Evolutionary conservation across 78 protist species (phyloP).

Genomic region (Dictyostelium brefeldianum): DNA sequence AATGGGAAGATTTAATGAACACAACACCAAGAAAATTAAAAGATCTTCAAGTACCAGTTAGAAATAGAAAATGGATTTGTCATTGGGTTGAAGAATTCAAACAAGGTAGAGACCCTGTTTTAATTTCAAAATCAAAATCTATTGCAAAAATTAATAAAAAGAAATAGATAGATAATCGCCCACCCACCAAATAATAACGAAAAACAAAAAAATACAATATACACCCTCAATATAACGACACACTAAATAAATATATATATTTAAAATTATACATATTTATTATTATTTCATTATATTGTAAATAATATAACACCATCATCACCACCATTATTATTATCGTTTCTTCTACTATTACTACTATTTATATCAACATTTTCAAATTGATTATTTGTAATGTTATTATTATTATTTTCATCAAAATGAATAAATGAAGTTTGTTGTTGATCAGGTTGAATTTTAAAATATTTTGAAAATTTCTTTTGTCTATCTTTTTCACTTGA

Average conservation of each 20-base stretch:
- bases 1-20: conserved; percentile 71
- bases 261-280: not conserved
- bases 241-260: not conserved
- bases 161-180: conserved; percentile 19
- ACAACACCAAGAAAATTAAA: conserved; percentile 35
- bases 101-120: conserved; percentile 76
- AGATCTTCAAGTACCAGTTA: conserved; percentile 35
- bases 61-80: conserved; percentile 70
- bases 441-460: conserved; percentile 3
- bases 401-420: not conserved
- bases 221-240: not conserved
- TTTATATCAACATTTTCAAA: not conserved
- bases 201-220: not conserved
- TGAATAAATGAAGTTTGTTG: not conserved
- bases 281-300: not conserved
- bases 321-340: not conserved
- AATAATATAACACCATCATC: not conserved
- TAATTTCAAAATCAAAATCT: conserved; percentile 54
- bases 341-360: not conserved
- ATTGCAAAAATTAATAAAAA: conserved; percentile 33
- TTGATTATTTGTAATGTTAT: not conserved
- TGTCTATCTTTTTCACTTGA: not conserved
- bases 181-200: not conserved
- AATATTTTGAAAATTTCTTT: conserved; percentile 9
- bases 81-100: conserved; percentile 81